These are phyloP conservation scores for Penicillium alfredii DNA, from an alignment of 495 filamentous ascomycete genomes.

Conservation along the genomic window DNA sequence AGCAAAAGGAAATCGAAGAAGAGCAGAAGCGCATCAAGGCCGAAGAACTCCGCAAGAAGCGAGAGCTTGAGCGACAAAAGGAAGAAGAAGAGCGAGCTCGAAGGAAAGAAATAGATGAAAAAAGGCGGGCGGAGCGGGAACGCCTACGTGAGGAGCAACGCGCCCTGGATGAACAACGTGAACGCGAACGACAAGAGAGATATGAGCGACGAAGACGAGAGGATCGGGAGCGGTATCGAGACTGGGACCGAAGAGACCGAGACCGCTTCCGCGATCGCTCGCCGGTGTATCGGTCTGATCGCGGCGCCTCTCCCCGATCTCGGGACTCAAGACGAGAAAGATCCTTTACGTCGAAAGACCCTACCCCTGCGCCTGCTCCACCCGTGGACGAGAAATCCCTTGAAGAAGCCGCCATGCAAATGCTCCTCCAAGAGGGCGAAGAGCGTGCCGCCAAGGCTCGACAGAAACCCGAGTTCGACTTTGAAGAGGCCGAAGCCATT, in stretches of 20 bases:
- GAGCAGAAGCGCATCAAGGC: slow-evolving; percentile 57
- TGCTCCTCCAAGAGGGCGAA: slow-evolving; percentile 54
- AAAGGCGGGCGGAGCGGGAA: slow-evolving; percentile 54
- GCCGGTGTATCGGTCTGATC: slow-evolving; percentile 33
- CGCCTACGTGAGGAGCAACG: slow-evolving; percentile 46
- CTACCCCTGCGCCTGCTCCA: slow-evolving; percentile 32
- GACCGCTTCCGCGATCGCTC: slow-evolving; percentile 34
- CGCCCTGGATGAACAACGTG: slow-evolving; percentile 46
- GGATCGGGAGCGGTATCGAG: slow-evolving; percentile 40
- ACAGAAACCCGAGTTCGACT: slow-evolving; percentile 54
- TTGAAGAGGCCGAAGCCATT: slow-evolving; percentile 45
- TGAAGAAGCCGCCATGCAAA: slow-evolving; percentile 50
- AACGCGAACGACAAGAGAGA: slow-evolving; percentile 49
- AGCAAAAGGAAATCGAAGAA: slow-evolving; percentile 57
- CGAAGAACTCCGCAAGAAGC: slow-evolving; percentile 60
- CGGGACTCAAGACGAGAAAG: slow-evolving; percentile 38
- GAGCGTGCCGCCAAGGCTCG: slow-evolving; percentile 54
- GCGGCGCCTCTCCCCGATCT: slow-evolving; percentile 32
- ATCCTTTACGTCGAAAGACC: slow-evolving; percentile 33
- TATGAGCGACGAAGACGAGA: slow-evolving; percentile 44
- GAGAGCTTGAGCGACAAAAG: slow-evolving; percentile 54
- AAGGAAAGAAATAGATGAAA: slow-evolving; percentile 43
- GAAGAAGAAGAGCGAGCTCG: slow-evolving; percentile 53
- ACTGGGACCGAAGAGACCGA: slow-evolving; percentile 36
- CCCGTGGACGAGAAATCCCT: slow-evolving; percentile 52